Evolutionary conservation across 2,329 filamentous ascomycete genomes (phyloP), one percentile per base, ranked within the genome.

Genomic region (Teratosphaeria viscida): DNA sequence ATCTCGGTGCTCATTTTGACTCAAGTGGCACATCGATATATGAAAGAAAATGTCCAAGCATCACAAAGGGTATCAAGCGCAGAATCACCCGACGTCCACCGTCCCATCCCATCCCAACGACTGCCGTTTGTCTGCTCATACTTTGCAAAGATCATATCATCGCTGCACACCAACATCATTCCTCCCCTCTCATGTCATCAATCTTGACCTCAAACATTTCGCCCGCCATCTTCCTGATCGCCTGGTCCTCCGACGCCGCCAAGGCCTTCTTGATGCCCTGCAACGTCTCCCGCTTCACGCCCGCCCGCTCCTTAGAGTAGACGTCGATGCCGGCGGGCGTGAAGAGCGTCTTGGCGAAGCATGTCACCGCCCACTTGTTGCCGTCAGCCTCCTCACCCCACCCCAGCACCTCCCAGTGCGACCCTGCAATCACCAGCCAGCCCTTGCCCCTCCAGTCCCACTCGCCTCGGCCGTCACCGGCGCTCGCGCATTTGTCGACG

Each of bases 381-480:
- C 64, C 64, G 11, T 59, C 65, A 8, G 56, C 62, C 57, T 74
- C 71, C 69, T 86, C 81, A 5, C 89, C 89, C 79, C 84, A 92
- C 2, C 87, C 89, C 19, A 95, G 73, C 1, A 94, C 76, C 78
- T 95, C 89, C 90, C 90, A 95, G 69, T 90, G 85, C 54, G 83
- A 86, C 16, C 79, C 81, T 29, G 88, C 87, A 65, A 92, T 85
- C 71, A 81, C 82, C 62, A 95, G 74, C 82, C 81, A 83, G 8
- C 89, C 88, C 68, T 85, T 89, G 8, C 90, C 90, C 54, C 88
- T 79, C 90, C 90, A 95, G 67, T 87, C 80, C 85, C 88, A 89
- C 37, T 75, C 76, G 29, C 74, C 78, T 54, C 68, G 66, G 16
- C 66, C 54, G 11, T 66, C 62, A 5, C 64, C 61, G 0, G 69